These are phyloP conservation scores for Helotiales sp. DNA, from an alignment of 2,329 filamentous ascomycete genomes.

Conservation along the genomic window DNA sequence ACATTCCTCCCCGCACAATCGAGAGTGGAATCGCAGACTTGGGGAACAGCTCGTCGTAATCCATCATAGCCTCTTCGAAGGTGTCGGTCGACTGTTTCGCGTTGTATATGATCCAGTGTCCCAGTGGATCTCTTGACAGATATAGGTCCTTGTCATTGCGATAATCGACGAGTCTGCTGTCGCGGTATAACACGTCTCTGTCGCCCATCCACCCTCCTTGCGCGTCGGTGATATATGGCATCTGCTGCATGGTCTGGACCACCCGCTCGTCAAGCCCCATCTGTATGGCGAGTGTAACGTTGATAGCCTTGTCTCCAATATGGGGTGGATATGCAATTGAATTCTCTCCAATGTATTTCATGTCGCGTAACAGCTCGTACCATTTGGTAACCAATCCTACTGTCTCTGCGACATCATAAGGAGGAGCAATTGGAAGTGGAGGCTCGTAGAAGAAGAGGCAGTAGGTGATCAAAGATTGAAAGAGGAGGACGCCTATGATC, in stretches of 20 bases:
- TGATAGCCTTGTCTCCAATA: constrained; percentile 1
- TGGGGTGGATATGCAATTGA: constrained; percentile 6
- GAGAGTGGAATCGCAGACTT: constrained; percentile 1
- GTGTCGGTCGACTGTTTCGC: background rate
- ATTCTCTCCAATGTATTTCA: constrained; percentile 6
- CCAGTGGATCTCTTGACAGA: background rate
- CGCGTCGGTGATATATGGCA: background rate
- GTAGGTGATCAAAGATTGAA: background rate
- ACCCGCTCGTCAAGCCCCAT: background rate
- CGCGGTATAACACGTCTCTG: background rate
- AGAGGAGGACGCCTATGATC: background rate
- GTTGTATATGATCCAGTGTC: constrained; percentile 1
- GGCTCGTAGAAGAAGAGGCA: background rate
- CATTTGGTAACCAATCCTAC: background rate
- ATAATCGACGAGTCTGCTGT: constrained; percentile 1
- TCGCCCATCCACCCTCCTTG: constrained; percentile 4
- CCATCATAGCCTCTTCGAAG: constrained; percentile 2
- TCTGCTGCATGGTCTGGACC: background rate
- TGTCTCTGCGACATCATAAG: background rate
- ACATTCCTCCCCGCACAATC: constrained; percentile 3
- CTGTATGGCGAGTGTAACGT: background rate
- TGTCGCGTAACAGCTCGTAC: constrained; percentile 8
- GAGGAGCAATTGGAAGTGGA: background rate
- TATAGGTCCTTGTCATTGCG: background rate
- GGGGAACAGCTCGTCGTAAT: background rate